These are phyloP conservation scores for Pyrus hybrid DNA, from an alignment of 331 rosid genomes.

Conservation along the genomic window DNA sequence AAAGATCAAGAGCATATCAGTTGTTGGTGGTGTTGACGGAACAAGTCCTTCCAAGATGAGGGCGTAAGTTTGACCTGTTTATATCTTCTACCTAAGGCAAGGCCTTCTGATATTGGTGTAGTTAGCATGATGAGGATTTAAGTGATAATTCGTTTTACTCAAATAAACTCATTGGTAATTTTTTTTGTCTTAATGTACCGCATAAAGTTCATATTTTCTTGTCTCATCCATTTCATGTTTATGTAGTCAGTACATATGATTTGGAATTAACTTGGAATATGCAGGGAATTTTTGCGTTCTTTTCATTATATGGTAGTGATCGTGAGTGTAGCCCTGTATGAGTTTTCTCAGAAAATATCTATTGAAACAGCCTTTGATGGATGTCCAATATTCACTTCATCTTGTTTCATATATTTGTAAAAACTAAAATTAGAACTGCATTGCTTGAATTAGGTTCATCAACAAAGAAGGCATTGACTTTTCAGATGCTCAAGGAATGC, in stretches of 20 bases:
- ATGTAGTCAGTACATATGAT: not conserved
- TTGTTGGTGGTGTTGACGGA: conserved; percentile 78
- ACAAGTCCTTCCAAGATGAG: conserved; percentile 94
- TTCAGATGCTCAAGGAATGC: conserved; percentile 96
- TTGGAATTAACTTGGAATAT: not conserved
- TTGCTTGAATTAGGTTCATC: conserved; percentile 53
- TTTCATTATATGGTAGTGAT: not conserved
- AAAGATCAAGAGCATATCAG: conserved; percentile 86
- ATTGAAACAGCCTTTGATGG: not conserved
- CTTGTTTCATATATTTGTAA: not conserved
- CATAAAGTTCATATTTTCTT: not conserved
- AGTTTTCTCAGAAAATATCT: not conserved
- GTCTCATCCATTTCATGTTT: not conserved
- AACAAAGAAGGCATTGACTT: conserved; percentile 95
- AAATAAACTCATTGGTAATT: not conserved
- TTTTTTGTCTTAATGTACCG: not conserved
- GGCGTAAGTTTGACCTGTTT: conserved; percentile 48
- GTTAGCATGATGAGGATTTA: not conserved
- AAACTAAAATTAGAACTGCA: conserved; percentile 8
- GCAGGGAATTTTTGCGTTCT: no score
- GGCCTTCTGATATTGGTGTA: conserved; percentile 12
- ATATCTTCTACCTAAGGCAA: not conserved
- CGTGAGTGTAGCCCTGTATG: not conserved
- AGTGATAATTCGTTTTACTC: not conserved
- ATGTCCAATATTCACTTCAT: not conserved